Conservation (phyloP, 192 early-diverging fungal genomes). For the Kickxella alabastrina region DNA sequence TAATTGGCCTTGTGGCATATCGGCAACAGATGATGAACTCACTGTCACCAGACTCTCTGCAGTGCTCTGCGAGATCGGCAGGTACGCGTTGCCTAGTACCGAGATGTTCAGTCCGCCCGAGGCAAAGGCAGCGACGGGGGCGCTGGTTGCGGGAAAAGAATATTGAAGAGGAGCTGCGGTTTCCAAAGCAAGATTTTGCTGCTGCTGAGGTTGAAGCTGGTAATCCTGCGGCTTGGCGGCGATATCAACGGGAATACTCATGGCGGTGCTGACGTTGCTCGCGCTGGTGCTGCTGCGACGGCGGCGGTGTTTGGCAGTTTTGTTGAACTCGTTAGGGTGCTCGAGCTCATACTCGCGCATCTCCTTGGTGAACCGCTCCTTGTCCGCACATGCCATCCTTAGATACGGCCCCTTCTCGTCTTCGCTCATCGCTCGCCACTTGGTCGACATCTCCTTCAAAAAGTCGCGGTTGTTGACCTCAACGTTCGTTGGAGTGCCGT, state of each 20-base stretch:
- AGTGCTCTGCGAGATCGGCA: background rate
- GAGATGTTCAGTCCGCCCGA: conserved; percentile 19
- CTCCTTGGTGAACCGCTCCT: conserved; percentile 39
- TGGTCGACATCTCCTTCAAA: conserved; percentile 40
- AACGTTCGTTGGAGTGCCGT: conserved; percentile 20
- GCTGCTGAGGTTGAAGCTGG: conserved; percentile 8
- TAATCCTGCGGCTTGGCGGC: conserved; percentile 9
- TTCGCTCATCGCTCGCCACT: conserved; percentile 41
- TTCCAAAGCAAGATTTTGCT: background rate
- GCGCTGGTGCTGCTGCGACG: conserved; percentile 28
- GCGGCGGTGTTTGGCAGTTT: conserved; percentile 12
- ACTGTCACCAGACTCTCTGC: background rate
- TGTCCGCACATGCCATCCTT: conserved; percentile 36
- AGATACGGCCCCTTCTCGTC: conserved; percentile 38
- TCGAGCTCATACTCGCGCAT: conserved; percentile 41
- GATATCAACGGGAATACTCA: background rate
- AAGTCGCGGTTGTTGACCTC: conserved; percentile 45
- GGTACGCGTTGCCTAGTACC: conserved; percentile 1
- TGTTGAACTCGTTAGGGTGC: conserved; percentile 30
- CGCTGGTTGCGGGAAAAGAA: too few species aligned
- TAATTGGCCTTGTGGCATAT: background rate
- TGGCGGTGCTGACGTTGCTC: conserved; percentile 6
- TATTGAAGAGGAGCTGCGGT: too few species aligned
- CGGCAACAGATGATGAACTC: background rate
- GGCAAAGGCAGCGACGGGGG: background rate